phyloP scores from a whole-genome alignment of 768 basidiomycete genomes.

The Leccinellum albellum region DNA sequence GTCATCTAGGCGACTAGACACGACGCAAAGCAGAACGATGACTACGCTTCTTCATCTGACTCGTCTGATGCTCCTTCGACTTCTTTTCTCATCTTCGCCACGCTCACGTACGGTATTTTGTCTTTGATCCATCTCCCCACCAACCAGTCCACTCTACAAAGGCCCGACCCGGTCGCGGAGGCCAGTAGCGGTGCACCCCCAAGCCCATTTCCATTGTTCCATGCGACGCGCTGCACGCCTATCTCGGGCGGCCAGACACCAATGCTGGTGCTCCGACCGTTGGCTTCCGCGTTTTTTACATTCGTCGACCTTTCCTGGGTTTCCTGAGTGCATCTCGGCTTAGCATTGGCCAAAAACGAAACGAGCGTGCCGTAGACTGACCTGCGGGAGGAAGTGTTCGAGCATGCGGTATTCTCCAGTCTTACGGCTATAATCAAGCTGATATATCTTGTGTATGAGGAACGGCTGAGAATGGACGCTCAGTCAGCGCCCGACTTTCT shows the following conservation, averaged over 20 bases:
- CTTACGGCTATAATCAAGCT: conserved; percentile 81
- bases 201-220: conserved; percentile 78
- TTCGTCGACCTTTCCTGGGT: conserved; percentile 36
- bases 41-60: conserved; percentile 24
- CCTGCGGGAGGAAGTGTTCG: conserved; percentile 81
- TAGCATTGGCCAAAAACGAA: background rate
- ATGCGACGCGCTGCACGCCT: conserved; percentile 70
- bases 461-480: conserved; percentile 49
- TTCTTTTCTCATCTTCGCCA: conserved; percentile 62
- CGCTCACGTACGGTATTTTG: conserved; percentile 60
- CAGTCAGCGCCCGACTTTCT: background rate
- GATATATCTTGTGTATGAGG: conserved; percentile 75
- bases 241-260: conserved; percentile 81
- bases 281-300: conserved; percentile 22
- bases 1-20: background rate
- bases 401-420: conserved; percentile 79
- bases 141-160: conserved; percentile 82
- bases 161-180: conserved; percentile 76
- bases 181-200: conserved; percentile 58
- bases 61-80: conserved; percentile 39
- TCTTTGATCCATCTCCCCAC: conserved; percentile 71
- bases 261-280: conserved; percentile 36
- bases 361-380: conserved; percentile 15
- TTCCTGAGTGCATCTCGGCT: conserved; percentile 37
- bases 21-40: background rate